These are phyloP conservation scores for Zoysia matrella DNA, from an alignment of 202 grass and related monocot genomes.

Conservation along the genomic window DNA sequence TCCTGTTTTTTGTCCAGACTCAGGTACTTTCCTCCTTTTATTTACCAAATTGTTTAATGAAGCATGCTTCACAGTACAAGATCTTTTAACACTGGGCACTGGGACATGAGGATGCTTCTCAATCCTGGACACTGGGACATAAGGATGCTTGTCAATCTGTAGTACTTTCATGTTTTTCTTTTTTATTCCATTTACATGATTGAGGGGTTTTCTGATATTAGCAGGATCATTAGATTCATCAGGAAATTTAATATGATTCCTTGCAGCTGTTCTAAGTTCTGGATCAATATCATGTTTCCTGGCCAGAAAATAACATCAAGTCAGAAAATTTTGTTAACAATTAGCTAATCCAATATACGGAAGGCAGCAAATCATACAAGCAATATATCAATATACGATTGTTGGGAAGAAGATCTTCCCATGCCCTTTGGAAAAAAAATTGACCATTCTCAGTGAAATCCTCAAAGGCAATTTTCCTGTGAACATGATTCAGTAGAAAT, in stretches of 20 bases:
- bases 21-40: conserved; percentile 45
- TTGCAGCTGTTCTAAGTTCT: conserved; percentile 55
- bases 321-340: conserved; percentile 37
- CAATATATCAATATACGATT: conserved; percentile 90
- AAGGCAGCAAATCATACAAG: conserved; percentile 61
- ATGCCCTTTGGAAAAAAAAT: conserved; percentile 67
- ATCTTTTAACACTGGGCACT: conserved; percentile 31
- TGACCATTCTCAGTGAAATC: conserved; percentile 54
- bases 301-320: conserved; percentile 43
- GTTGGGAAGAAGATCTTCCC: conserved; percentile 78
- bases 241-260: conserved; percentile 80
- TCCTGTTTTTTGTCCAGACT: conserved; percentile 24
- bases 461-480: conserved; percentile 59
- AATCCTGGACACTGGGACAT: not conserved
- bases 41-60: conserved; percentile 20
- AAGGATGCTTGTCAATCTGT: conserved; percentile 30
- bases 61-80: not conserved
- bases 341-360: conserved; percentile 19
- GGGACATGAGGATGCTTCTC: too few relatives aligned
- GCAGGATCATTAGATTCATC: conserved; percentile 32
- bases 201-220: conserved; percentile 28
- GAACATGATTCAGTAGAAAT: conserved; percentile 2
- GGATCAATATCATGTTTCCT: conserved; percentile 83
- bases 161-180: conserved; percentile 33
- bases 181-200: conserved; percentile 43